Base-by-base conservation (phyloP, 192 early-diverging fungal species). In the Jimgerdemannia lactiflua region DNA sequence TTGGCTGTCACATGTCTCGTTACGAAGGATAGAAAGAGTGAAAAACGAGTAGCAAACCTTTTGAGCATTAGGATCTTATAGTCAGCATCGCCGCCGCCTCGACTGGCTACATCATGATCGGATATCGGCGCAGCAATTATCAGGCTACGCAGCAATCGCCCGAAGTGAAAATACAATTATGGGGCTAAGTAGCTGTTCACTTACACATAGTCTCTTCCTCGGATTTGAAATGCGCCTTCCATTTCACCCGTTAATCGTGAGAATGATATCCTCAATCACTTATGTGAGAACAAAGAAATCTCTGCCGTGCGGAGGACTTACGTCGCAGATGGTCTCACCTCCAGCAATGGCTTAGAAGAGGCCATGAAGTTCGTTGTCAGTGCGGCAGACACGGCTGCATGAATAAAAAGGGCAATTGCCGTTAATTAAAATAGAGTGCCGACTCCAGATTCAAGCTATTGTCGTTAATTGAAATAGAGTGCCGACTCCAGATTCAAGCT, bases 51-150 rank as follows among this genome's bases (percentile, higher is more conserved):
- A 29, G 43, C 42, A 2, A 63, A 78, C 77, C 77, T 66, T 63
- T 78, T 78, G 67, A 78, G 70, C 77, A 78, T 78, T 1, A 78
- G 65, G 3, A 78, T 68, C 19, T 71, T 65, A 72, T 73, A 78
- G 44, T 78, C 49, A 42, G 54, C 49, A 59, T 20, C 43, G 66
- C 40, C 67, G n/a, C 39, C 3, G 3, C 4, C 43, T 14, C 65
- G 71, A 59, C 2, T 59, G 49, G 49, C 14, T 1, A 19, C 8
- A 18, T 78, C 65, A 0, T 40, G 44, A 17, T 42, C 72, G 11
- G 77, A 63, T 40, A 78, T 64, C 70, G 77, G 77, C 29, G 77
- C 77, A 7, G 43, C 71, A 29, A 78, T 67, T 69, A 78, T 78
- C 4, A 78, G 67, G 19, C 77, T 78, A 70, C 9, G 39, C 4